A percentile compares a stretch with the other conserved stretches of the same genome.
phyloP scores from a whole-genome alignment of 257 asterid genomes.

The Misopates orontium region DNA sequence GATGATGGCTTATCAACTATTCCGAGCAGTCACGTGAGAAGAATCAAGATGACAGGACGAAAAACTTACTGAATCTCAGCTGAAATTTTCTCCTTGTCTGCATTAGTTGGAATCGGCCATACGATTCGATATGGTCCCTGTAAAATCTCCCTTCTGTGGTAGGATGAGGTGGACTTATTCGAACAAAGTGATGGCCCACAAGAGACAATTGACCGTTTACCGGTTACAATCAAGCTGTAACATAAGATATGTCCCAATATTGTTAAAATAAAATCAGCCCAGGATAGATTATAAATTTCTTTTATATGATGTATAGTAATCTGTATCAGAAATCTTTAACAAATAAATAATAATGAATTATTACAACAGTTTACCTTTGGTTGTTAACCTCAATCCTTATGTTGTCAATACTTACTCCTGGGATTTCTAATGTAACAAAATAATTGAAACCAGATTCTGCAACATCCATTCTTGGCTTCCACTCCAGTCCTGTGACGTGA shows the following conservation, averaged over 20 bases:
- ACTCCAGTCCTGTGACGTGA: conserved; percentile 39
- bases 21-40: neutral
- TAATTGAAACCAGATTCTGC: conserved; percentile 62
- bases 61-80: conserved; percentile 79
- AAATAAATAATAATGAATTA: neutral
- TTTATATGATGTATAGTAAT: neutral
- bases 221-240: conserved; percentile 65
- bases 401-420: conserved; percentile 57
- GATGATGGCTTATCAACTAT: conserved; percentile 3
- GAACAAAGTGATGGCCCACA: conserved; percentile 26
- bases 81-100: conserved; percentile 51
- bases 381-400: conserved; percentile 66
- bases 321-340: too few species aligned
- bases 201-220: conserved; percentile 48
- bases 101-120: conserved; percentile 78
- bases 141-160: conserved; percentile 60
- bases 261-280: conserved; percentile 1
- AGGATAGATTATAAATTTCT: neutral
- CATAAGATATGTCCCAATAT: conserved; percentile 19
- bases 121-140: conserved; percentile 64
- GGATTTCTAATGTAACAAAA: conserved; percentile 64
- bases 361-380: conserved; percentile 40
- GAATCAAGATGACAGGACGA: neutral
- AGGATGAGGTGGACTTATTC: conserved; percentile 38
- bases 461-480: conserved; percentile 78